phyloP scores from a whole-genome alignment of 805 yeast genomes.

The Starmerella stellata region DNA sequence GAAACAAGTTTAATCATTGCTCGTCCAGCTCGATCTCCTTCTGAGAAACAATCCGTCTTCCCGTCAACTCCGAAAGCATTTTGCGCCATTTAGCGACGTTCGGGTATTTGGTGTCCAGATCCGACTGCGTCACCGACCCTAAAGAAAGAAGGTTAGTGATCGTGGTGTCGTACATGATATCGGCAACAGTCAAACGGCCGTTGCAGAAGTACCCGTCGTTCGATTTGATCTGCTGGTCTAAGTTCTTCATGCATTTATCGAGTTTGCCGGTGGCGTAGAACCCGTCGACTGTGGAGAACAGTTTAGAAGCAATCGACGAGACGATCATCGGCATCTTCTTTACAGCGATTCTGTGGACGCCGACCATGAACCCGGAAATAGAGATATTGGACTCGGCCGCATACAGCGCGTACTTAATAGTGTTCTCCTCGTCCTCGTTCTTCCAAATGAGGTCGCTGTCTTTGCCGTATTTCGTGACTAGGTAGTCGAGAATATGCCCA shows the following conservation, averaged over 20 bases:
- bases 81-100: slow-evolving; percentile 11
- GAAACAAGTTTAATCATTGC: neutral
- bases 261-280: slow-evolving; percentile 35
- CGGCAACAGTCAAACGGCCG: slow-evolving; percentile 41
- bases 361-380: slow-evolving; percentile 28
- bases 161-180: slow-evolving; percentile 27
- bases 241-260: slow-evolving; percentile 24
- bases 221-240: slow-evolving; percentile 28
- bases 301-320: slow-evolving; percentile 24
- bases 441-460: slow-evolving; percentile 25
- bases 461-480: slow-evolving; percentile 34
- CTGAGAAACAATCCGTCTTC: slow-evolving; percentile 3
- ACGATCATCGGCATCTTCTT: slow-evolving; percentile 12
- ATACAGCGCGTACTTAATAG: slow-evolving; percentile 35
- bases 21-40: slow-evolving; percentile 7
- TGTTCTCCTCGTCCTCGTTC: slow-evolving; percentile 27
- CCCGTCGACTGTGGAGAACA: slow-evolving; percentile 31
- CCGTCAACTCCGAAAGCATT: slow-evolving; percentile 7
- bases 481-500: slow-evolving; percentile 38
- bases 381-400: slow-evolving; percentile 48
- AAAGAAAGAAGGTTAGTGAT: slow-evolving; percentile 4
- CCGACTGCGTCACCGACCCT: slow-evolving; percentile 2
- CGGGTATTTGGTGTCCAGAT: slow-evolving; percentile 10
- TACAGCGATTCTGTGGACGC: slow-evolving; percentile 23
- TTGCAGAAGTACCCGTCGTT: slow-evolving; percentile 44